A percentile compares a stretch with the other conserved stretches of the same genome.
These are phyloP conservation scores for Aspergillus ochraceoroseus DNA, from an alignment of 2,329 filamentous ascomycete genomes.

Conservation along the genomic window DNA sequence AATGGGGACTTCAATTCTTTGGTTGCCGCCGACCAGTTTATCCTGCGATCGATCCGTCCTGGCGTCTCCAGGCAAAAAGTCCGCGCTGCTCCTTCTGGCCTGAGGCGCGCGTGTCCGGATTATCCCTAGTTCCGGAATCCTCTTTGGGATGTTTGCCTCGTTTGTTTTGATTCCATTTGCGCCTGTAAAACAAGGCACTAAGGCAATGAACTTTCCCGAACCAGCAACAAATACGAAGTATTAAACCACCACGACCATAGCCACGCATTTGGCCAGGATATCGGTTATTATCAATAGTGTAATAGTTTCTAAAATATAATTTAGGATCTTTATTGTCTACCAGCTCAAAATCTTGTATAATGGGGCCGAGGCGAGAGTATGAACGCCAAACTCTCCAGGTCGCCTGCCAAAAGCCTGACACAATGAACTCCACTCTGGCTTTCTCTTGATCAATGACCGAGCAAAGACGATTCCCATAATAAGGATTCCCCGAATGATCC, in stretches of 20 bases:
- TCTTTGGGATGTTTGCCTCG: constrained; percentile 11
- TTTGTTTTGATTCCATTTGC: background rate
- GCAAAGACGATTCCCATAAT: no score
- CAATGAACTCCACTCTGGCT: background rate
- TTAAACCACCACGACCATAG: background rate
- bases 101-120: constrained; percentile 23
- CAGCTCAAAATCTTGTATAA: no score
- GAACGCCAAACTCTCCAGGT: constrained; percentile 1
- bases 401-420: constrained; percentile 4
- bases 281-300: no score
- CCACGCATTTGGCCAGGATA: no score
- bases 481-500: no score
- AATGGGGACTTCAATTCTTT: constrained; percentile 17
- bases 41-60: constrained; percentile 23
- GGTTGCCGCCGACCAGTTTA: constrained; percentile 20
- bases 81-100: constrained; percentile 20
- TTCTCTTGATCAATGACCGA: no score
- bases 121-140: constrained; percentile 13
- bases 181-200: background rate
- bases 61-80: constrained; percentile 24
- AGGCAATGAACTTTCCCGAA: constrained; percentile 1
- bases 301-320: no score
- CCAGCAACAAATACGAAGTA: constrained; percentile 10
- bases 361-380: no score
- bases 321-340: no score